phyloP scores from a whole-genome alignment of 1,284 basidiomycete genomes.

The Trichosporon sp. region DNA sequence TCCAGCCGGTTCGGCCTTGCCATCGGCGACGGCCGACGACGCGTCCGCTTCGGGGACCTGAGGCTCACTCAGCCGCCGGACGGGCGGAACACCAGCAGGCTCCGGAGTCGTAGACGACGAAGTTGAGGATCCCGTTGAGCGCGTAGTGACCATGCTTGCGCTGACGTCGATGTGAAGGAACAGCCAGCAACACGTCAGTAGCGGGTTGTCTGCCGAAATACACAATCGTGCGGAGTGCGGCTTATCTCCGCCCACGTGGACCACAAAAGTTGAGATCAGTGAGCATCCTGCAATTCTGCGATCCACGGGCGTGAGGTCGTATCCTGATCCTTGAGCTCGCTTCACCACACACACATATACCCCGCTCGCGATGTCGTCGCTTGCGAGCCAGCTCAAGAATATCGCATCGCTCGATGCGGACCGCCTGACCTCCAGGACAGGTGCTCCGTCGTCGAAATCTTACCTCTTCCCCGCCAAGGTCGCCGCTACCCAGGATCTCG shows the following conservation, averaged over 20 bases:
- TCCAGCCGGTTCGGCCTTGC: slow-evolving; percentile 18
- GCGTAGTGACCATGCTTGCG: slow-evolving; percentile 19
- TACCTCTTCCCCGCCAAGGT: slow-evolving; percentile 84
- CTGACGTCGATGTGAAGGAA: not conserved
- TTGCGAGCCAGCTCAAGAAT: slow-evolving; percentile 77
- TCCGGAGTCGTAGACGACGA: slow-evolving; percentile 18
- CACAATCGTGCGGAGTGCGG: slow-evolving; percentile 3
- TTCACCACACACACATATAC: slow-evolving; percentile 4
- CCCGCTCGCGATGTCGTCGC: slow-evolving; percentile 52
- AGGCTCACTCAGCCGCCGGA: not conserved
- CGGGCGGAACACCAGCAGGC: not conserved
- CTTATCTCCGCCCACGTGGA: slow-evolving; percentile 17
- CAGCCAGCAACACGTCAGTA: not conserved
- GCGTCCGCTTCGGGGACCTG: not conserved
- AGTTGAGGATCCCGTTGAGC: not conserved
- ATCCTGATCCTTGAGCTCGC: slow-evolving; percentile 1
- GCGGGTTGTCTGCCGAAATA: not conserved
- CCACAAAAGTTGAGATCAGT: slow-evolving; percentile 14
- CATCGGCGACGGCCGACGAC: not conserved
- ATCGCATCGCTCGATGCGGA: slow-evolving; percentile 74
- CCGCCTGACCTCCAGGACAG: slow-evolving; percentile 60
- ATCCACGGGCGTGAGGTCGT: not conserved
- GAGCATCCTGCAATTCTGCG: not conserved
- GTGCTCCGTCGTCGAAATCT: slow-evolving; percentile 56
- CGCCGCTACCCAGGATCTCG: slow-evolving; percentile 76